Conservation (phyloP, 2,329 filamentous ascomycete genomes). For the Moelleriella libera region DNA sequence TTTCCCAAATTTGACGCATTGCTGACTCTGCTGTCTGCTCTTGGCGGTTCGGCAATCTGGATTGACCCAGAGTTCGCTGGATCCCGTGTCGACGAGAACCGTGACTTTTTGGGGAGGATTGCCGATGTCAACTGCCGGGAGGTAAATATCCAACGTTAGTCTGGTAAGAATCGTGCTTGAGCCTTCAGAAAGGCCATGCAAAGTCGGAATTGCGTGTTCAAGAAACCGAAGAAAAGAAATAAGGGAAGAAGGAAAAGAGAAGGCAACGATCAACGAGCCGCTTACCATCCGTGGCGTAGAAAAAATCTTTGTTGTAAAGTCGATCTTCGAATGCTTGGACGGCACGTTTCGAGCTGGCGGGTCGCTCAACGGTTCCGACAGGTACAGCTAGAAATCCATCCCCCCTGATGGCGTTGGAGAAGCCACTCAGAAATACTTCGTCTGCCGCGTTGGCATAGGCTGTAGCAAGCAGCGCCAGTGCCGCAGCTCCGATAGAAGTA, state of each 20-base stretch:
- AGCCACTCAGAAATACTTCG: slow-evolving; percentile 1
- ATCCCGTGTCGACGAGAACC: slow-evolving; percentile 36
- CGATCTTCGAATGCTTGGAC: slow-evolving; percentile 14
- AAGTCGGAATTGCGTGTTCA: no score
- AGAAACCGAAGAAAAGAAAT: no score
- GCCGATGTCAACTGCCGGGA: slow-evolving; percentile 25
- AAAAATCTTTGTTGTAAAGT: slow-evolving; percentile 21
- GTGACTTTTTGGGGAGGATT: slow-evolving; percentile 26
- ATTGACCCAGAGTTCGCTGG: slow-evolving; percentile 41
- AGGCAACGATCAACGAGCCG: no score
- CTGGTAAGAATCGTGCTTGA: neutral
- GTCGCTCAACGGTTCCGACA: slow-evolving; percentile 16
- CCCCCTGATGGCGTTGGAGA: slow-evolving; percentile 16
- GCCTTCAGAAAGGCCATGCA: no score
- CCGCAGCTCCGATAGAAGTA: slow-evolving; percentile 2
- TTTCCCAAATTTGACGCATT: slow-evolving; percentile 26
- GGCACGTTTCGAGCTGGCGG: slow-evolving; percentile 4
- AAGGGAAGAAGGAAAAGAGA: no score
- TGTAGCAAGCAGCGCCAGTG: slow-evolving; percentile 6
- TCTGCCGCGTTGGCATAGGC: slow-evolving; percentile 2
- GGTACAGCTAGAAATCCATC: slow-evolving; percentile 23
- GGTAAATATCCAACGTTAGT: neutral
- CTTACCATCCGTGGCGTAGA: slow-evolving; percentile 24
- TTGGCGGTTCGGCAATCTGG: slow-evolving; percentile 29
- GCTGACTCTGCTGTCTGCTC: slow-evolving; percentile 15